A percentile compares a stretch with the other conserved stretches of the same genome.
These are phyloP conservation scores for Lablab purpureus DNA, from an alignment of 306 rosid genomes.

Conservation along the genomic window DNA sequence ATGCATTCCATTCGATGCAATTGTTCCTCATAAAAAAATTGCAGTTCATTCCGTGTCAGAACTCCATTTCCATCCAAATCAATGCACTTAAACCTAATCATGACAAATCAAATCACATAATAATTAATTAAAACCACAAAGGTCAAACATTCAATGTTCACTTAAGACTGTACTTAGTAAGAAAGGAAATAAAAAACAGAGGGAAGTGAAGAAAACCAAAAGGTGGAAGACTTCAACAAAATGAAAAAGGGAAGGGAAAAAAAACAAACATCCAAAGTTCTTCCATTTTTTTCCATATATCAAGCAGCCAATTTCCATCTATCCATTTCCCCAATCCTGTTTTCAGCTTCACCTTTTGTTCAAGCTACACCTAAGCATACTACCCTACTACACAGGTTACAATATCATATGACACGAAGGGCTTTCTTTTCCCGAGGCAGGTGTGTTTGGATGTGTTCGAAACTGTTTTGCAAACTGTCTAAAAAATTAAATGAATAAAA, in stretches of 20 bases:
- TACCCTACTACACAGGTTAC: slow-evolving; percentile 6
- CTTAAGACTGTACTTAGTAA: background rate
- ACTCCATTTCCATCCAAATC: slow-evolving; percentile 98
- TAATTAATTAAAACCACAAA: slow-evolving; percentile 37
- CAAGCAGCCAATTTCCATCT: slow-evolving; percentile 9
- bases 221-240: background rate
- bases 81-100: slow-evolving; percentile 92
- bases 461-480: slow-evolving; percentile 1
- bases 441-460: slow-evolving; percentile 3
- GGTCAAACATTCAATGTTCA: slow-evolving; percentile 27
- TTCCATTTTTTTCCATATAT: background rate
- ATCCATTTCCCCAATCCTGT: slow-evolving; percentile 5
- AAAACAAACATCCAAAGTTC: slow-evolving; percentile 1
- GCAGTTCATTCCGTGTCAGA: slow-evolving; percentile 91
- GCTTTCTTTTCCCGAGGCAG: slow-evolving; percentile 13
- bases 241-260: background rate
- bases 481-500: background rate
- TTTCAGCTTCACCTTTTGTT: slow-evolving; percentile 8
- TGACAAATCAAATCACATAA: slow-evolving; percentile 34
- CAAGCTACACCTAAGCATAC: background rate
- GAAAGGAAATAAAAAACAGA: slow-evolving; percentile 27
- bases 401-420: slow-evolving; percentile 20
- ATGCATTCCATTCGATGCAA: slow-evolving; percentile 99
- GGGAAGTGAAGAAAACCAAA: background rate
- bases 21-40: slow-evolving; percentile 99